Percentiles rank a stretch among this genome's conserved stretches.
These are phyloP conservation scores for Mycena filopes DNA, from an alignment of 768 basidiomycete genomes.

Conservation along the genomic window DNA sequence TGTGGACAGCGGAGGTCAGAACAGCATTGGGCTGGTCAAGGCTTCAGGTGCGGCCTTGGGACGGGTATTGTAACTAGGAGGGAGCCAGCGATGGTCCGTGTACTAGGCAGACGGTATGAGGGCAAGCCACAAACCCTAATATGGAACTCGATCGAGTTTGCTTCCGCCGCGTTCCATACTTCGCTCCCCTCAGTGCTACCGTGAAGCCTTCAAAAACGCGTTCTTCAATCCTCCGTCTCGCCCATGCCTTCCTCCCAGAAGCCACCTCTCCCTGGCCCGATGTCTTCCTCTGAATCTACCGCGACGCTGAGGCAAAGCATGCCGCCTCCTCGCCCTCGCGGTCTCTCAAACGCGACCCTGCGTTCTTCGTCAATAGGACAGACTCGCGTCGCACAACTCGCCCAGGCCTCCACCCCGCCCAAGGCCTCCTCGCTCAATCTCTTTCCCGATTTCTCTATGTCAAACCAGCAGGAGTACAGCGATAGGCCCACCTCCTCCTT, in stretches of 20 bases:
- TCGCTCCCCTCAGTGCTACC: constrained; percentile 32
- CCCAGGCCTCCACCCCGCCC: constrained; percentile 4
- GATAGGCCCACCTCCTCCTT: constrained; percentile 31
- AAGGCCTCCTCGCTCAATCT: constrained; percentile 18
- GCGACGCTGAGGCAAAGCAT: constrained; percentile 17
- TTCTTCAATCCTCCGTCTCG: not conserved
- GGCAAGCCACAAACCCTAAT: not conserved
- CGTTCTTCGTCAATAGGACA: constrained; percentile 9
- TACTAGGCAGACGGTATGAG: not conserved
- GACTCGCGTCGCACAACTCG: constrained; percentile 23
- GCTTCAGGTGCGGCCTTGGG: not conserved
- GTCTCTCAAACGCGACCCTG: constrained; percentile 27
- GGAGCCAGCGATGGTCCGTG: no score
- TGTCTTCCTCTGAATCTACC: constrained; percentile 27
- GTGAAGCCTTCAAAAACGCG: constrained; percentile 21
- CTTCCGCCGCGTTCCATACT: constrained; percentile 11
- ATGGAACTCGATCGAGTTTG: constrained; percentile 6
- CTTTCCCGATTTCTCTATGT: constrained; percentile 25
- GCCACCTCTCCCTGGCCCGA: constrained; percentile 15
- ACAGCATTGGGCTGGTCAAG: not conserved
- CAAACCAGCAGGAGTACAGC: constrained; percentile 16
- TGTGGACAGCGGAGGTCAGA: not conserved
- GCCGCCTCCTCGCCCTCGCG: constrained; percentile 23
- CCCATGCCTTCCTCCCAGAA: constrained; percentile 25
- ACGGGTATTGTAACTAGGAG: not conserved